Percentiles rank a stretch among this genome's conserved stretches.
phyloP scores from a whole-genome alignment of 345 rosid species.

The Ceriops decandra region DNA sequence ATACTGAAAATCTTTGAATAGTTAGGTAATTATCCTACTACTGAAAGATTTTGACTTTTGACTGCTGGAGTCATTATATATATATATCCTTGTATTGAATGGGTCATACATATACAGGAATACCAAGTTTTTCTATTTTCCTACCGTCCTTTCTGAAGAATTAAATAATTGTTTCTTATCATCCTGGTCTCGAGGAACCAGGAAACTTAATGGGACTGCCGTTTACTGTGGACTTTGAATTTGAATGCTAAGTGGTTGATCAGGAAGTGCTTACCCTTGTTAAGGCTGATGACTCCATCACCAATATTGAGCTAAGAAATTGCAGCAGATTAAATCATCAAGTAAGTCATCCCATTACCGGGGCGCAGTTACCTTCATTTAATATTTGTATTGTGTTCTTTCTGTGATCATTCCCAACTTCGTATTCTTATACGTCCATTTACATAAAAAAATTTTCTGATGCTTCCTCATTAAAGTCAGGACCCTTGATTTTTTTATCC shows the following conservation, averaged over 20 bases:
- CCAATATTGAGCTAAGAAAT: background rate
- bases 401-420: no score
- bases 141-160: background rate
- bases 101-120: constrained; percentile 21
- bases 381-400: no score
- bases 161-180: background rate
- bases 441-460: no score
- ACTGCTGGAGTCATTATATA: constrained; percentile 4
- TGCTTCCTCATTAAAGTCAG: no score
- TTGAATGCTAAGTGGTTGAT: no score
- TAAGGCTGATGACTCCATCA: constrained; percentile 7
- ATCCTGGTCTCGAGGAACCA: background rate
- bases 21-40: constrained; percentile 1
- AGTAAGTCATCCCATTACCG: no score
- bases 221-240: background rate
- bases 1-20: background rate
- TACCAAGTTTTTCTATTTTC: background rate
- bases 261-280: background rate
- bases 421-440: no score
- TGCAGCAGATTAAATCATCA: background rate
- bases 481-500: no score
- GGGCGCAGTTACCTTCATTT: background rate
- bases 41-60: constrained; percentile 35
- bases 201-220: constrained; percentile 18
- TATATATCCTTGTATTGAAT: constrained; percentile 13